Evolutionary conservation across 2,329 filamentous ascomycete genomes (phyloP).

Genomic region (Aspergillus ustus): DNA sequence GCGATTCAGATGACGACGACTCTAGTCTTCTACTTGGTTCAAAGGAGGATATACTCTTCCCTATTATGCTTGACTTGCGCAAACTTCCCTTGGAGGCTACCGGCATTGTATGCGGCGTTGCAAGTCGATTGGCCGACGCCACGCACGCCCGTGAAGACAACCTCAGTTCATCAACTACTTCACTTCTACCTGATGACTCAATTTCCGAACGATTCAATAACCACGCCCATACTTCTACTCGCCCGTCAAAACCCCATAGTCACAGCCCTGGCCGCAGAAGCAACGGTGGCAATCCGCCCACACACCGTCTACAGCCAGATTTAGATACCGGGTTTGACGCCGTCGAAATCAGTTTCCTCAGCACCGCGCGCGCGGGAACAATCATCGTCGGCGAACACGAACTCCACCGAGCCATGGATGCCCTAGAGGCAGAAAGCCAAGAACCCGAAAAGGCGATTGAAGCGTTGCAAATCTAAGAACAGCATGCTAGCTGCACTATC

Average conservation of each 20-base stretch:
- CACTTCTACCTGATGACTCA: slow-evolving; percentile 21
- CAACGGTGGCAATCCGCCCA: slow-evolving; percentile 18
- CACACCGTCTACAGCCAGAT: slow-evolving; percentile 39
- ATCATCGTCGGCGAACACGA: slow-evolving; percentile 82
- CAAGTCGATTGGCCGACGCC: slow-evolving; percentile 77
- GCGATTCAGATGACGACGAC: slow-evolving; percentile 43
- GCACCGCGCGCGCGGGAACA: slow-evolving; percentile 83
- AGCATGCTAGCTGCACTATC: neutral
- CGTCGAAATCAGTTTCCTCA: slow-evolving; percentile 87
- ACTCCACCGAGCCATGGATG: slow-evolving; percentile 72
- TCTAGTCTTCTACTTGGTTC: slow-evolving; percentile 77
- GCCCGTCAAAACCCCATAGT: slow-evolving; percentile 16
- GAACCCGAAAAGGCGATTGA: slow-evolving; percentile 23
- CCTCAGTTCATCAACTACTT: slow-evolving; percentile 26
- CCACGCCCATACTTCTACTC: slow-evolving; percentile 18
- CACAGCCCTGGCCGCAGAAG: slow-evolving; percentile 17
- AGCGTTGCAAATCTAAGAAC: slow-evolving; percentile 35
- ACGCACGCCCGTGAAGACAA: slow-evolving; percentile 54
- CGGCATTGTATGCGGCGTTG: slow-evolving; percentile 93
- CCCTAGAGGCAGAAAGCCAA: slow-evolving; percentile 57
- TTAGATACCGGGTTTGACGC: slow-evolving; percentile 38
- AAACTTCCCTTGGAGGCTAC: slow-evolving; percentile 84
- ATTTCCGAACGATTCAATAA: slow-evolving; percentile 22
- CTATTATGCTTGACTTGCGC: slow-evolving; percentile 85
- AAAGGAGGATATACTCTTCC: slow-evolving; percentile 71